Evolutionary conservation across 2,329 filamentous ascomycete genomes (phyloP).

Genomic region (Fusarium beomiforme): DNA sequence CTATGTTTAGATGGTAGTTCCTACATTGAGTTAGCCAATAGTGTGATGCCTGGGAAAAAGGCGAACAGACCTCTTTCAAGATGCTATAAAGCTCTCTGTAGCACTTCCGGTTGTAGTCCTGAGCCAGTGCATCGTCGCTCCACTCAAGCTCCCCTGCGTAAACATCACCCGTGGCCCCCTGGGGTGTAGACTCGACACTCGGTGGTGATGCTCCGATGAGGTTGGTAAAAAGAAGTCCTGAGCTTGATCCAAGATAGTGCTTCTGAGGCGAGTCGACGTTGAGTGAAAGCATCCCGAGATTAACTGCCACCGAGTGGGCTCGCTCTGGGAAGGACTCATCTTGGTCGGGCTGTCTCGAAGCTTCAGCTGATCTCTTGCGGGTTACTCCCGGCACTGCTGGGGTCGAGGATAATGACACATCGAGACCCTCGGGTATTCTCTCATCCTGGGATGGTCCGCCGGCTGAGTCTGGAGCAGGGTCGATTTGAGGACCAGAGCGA

Average conservation of each 20-base stretch:
- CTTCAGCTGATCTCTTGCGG: slow-evolving; percentile 32
- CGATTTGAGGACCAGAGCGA: slow-evolving; percentile 4
- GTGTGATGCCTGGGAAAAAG: too few relatives aligned
- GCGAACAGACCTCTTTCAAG: background rate
- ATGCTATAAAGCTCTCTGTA: background rate
- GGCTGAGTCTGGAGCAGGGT: background rate
- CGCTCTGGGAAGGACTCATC: slow-evolving; percentile 30
- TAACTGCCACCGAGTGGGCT: slow-evolving; percentile 45
- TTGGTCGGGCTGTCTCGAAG: background rate
- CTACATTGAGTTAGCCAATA: too few relatives aligned
- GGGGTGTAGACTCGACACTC: background rate
- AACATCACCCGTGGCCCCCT: background rate
- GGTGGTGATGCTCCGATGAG: background rate
- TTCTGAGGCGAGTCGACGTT: slow-evolving; percentile 43
- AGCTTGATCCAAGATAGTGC: background rate
- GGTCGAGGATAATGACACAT: background rate
- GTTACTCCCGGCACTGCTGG: slow-evolving; percentile 31
- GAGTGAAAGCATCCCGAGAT: slow-evolving; percentile 50
- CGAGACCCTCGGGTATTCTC: background rate
- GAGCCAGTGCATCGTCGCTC: background rate
- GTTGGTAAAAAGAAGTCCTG: background rate
- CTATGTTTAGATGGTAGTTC: background rate
- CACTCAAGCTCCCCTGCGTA: background rate
- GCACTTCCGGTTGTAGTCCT: background rate
- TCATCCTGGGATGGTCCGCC: background rate